A percentile compares a stretch with the other conserved stretches of the same genome.
Conservation (phyloP, 1,139 yeast genomes). For the Debaryomycetaceae sp. region DNA sequence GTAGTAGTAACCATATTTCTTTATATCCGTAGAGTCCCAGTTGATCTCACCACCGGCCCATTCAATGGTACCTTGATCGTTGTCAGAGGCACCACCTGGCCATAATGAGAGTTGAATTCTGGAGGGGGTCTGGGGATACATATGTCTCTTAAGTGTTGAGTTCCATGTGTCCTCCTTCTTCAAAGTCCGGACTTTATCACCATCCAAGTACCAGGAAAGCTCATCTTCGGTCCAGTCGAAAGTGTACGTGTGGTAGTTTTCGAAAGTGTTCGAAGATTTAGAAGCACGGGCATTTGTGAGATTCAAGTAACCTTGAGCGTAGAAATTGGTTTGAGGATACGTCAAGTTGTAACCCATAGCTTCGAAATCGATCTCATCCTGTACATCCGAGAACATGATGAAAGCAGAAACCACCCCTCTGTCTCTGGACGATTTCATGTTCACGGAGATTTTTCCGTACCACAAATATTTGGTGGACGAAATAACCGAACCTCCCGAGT, state of each 20-base stretch:
- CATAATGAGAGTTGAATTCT: slow-evolving; percentile 83
- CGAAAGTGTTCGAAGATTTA: slow-evolving; percentile 52
- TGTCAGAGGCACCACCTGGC: slow-evolving; percentile 80
- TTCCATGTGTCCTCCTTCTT: slow-evolving; percentile 66
- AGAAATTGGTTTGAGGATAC: slow-evolving; percentile 72
- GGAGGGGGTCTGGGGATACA: slow-evolving; percentile 89
- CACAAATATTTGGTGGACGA: slow-evolving; percentile 79
- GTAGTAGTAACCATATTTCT: slow-evolving; percentile 74
- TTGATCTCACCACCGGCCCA: slow-evolving; percentile 94
- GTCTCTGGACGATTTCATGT: slow-evolving; percentile 68
- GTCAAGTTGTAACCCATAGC: slow-evolving; percentile 72
- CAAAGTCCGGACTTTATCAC: slow-evolving; percentile 64
- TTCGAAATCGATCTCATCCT: slow-evolving; percentile 90
- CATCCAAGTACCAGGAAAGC: slow-evolving; percentile 75
- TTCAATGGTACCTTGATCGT: slow-evolving; percentile 72
- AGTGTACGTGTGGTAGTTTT: slow-evolving; percentile 70
- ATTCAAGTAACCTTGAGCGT: slow-evolving; percentile 69
- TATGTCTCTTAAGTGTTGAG: slow-evolving; percentile 53
- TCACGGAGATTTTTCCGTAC: slow-evolving; percentile 80
- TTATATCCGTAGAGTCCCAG: slow-evolving; percentile 77
- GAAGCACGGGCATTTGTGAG: slow-evolving; percentile 57
- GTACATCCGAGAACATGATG: slow-evolving; percentile 77
- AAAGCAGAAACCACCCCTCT: slow-evolving; percentile 85
- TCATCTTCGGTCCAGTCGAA: slow-evolving; percentile 81
- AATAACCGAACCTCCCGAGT: slow-evolving; percentile 75